phyloP scores from a whole-genome alignment of 2,329 filamentous ascomycete species.

The Aspergillus texensis region DNA sequence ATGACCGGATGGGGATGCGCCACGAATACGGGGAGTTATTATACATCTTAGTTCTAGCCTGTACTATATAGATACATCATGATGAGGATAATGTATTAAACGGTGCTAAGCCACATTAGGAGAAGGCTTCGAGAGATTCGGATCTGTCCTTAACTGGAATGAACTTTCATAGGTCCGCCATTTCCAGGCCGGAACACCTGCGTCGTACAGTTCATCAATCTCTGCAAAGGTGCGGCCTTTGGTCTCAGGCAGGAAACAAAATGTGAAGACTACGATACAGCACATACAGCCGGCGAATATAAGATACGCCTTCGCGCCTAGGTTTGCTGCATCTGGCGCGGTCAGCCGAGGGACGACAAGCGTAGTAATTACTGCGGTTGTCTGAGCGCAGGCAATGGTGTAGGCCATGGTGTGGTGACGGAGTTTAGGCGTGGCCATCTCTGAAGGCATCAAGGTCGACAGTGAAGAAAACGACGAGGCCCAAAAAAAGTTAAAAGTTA shows the following conservation, averaged over 20 bases:
- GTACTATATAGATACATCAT: background rate
- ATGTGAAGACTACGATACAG: conserved; percentile 31
- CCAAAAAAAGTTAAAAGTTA: conserved; percentile 44
- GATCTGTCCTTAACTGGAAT: background rate
- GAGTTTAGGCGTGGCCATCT: conserved; percentile 41
- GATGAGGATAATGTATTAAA: background rate
- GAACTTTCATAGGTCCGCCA: conserved; percentile 34
- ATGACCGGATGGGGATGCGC: background rate
- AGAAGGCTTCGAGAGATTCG: background rate
- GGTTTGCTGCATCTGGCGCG: conserved; percentile 34
- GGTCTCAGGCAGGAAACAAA: conserved; percentile 35
- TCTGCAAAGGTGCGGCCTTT: conserved; percentile 34
- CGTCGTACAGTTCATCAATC: conserved; percentile 40
- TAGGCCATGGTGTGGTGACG: conserved; percentile 43
- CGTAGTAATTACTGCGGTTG: conserved; percentile 44
- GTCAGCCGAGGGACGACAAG: conserved; percentile 41
- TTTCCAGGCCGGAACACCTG: conserved; percentile 34
- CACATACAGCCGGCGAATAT: conserved; percentile 38
- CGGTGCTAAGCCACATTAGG: background rate
- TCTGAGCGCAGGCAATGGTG: conserved; percentile 38
- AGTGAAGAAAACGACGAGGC: conserved; percentile 41
- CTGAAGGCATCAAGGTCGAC: conserved; percentile 37
- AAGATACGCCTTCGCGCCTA: conserved; percentile 38
- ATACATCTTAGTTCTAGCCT: background rate
- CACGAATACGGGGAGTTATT: background rate